Conservation (phyloP, 139 green algal species). For the Mesostigma viride region DNA sequence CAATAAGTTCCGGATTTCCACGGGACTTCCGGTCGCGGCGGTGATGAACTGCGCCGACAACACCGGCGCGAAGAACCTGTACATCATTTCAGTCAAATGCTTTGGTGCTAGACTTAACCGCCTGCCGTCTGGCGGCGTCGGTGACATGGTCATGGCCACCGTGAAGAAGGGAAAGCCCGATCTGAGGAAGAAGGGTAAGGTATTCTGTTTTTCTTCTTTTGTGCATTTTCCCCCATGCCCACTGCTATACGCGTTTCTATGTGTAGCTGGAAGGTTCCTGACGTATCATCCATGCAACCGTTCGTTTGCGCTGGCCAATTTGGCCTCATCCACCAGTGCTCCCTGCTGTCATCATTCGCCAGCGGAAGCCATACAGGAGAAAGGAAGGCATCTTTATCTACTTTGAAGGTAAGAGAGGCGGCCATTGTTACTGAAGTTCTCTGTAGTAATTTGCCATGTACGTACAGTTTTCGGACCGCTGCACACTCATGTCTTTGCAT, state of each 20-base stretch:
- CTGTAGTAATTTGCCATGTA: not conserved
- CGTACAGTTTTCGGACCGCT: too few relatives aligned
- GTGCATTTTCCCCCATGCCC: too few relatives aligned
- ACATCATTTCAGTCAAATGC: constrained; percentile 88
- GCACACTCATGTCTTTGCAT: too few relatives aligned
- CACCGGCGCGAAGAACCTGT: constrained; percentile 98
- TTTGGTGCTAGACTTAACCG: constrained; percentile 85
- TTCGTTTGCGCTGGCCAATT: too few relatives aligned
- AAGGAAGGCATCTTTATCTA: constrained; percentile 98
- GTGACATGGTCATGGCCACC: constrained; percentile 98
- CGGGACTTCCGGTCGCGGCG: constrained; percentile 88
- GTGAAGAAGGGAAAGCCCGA: constrained; percentile 99
- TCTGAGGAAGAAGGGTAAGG: constrained; percentile 89
- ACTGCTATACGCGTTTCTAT: too few relatives aligned
- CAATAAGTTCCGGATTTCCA: constrained; percentile 97
- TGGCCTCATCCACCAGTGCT: too few relatives aligned
- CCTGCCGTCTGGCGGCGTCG: constrained; percentile 69
- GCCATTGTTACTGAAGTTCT: not conserved
- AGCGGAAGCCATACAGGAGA: constrained; percentile 94
- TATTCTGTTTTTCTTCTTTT: constrained; percentile 9
- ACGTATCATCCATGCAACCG: too few relatives aligned
- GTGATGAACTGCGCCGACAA: constrained; percentile 99
- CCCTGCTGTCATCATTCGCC: constrained; percentile 88
- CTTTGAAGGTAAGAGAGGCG: constrained; percentile 83
- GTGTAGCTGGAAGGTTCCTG: too few relatives aligned